Evolutionary conservation across 495 filamentous ascomycete species (phyloP).

Genomic region (Hypoxylon fragiforme): DNA sequence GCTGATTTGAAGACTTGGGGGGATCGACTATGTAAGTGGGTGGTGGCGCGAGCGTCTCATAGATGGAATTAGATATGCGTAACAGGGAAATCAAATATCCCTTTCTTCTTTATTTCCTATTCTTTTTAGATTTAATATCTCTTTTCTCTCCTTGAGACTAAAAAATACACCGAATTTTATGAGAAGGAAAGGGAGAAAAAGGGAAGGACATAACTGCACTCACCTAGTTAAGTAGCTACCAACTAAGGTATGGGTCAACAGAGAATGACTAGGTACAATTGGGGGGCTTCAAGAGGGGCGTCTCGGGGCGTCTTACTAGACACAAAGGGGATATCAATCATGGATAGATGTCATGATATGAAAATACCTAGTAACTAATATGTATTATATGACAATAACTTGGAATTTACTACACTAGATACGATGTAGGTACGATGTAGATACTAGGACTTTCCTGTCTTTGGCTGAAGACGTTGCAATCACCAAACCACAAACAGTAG

Average conservation of each 20-base stretch:
- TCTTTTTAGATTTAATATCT: no score
- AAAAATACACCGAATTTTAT: no score
- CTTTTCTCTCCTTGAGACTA: no score
- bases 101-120: neutral
- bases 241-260: neutral
- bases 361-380: no score
- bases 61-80: conserved; percentile 14
- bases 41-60: conserved; percentile 24
- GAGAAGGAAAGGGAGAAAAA: conserved; percentile 2
- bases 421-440: no score
- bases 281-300: neutral
- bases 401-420: conserved; percentile 19
- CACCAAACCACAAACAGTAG: conserved; percentile 13
- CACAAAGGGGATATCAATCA: conserved; percentile 8
- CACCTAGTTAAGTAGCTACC: neutral
- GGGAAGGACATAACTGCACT: conserved; percentile 3
- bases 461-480: no score
- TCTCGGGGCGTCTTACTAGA: conserved; percentile 4
- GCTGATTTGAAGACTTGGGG: conserved; percentile 25
- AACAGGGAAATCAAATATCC: neutral
- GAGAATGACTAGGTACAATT: neutral
- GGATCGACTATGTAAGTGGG: conserved; percentile 14
- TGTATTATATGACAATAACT: neutral
- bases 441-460: no score
- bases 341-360: conserved; percentile 17